Evolutionary conservation across 2,329 filamentous ascomycete genomes (phyloP).

Genomic region (Fusarium piperis): DNA sequence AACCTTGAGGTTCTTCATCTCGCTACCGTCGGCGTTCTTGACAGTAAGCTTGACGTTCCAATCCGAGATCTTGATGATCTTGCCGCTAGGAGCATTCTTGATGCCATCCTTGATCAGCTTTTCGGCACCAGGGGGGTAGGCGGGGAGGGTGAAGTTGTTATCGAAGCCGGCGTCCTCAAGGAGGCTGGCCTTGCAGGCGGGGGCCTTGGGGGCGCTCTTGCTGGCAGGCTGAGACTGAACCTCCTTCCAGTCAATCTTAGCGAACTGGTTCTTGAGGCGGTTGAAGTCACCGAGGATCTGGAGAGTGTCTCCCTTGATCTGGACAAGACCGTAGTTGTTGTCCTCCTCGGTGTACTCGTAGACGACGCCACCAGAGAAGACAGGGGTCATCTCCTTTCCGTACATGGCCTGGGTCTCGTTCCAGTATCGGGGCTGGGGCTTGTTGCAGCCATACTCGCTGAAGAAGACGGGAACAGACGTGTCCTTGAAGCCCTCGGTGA

Average conservation of each 20-base stretch:
- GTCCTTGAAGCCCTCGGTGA: conserved; percentile 72
- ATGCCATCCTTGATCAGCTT: conserved; percentile 82
- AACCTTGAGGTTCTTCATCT: conserved; percentile 58
- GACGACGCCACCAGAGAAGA: conserved; percentile 80
- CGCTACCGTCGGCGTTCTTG: conserved; percentile 52
- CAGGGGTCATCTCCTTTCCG: conserved; percentile 71
- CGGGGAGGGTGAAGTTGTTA: conserved; percentile 81
- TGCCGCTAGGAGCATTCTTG: conserved; percentile 68
- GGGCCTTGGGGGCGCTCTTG: conserved; percentile 60
- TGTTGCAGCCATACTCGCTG: conserved; percentile 84
- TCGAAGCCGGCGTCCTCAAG: conserved; percentile 76
- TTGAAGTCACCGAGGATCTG: conserved; percentile 73
- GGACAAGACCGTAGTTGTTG: conserved; percentile 73
- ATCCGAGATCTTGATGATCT: conserved; percentile 74
- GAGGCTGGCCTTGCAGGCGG: conserved; percentile 71
- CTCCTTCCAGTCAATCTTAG: conserved; percentile 74
- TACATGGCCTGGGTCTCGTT: conserved; percentile 81
- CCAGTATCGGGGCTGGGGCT: conserved; percentile 75
- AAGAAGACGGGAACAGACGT: conserved; percentile 81
- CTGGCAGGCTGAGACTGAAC: conserved; percentile 72
- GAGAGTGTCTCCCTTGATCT: conserved; percentile 66
- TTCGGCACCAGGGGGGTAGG: conserved; percentile 72
- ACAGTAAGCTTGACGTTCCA: conserved; percentile 64
- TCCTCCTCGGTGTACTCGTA: conserved; percentile 83
- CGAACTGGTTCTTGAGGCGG: conserved; percentile 79